Base-by-base conservation (phyloP, 2,329 filamentous ascomycete species). In the Sporothrix sp. region DNA sequence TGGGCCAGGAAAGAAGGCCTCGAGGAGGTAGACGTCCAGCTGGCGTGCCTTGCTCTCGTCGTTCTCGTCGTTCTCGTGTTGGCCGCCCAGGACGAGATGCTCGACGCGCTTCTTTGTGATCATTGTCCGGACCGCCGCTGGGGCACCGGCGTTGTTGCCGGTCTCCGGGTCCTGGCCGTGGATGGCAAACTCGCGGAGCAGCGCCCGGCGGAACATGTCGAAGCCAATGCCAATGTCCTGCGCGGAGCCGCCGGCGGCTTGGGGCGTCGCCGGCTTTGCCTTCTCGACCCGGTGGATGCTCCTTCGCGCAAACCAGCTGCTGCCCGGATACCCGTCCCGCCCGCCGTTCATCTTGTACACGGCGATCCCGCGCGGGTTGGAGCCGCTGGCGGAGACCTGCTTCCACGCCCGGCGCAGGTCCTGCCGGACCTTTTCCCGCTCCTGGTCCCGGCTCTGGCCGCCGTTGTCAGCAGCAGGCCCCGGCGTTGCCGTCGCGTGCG, bases 1-100 rank as follows among this genome's bases (percentile, higher is more conserved):
- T 3, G 91, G 91, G 0, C 87, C 87, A 0, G 90, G 89, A 59
- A 96, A 96, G 62, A 93, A 85, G 3, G 89, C 89, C 20, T 87
- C 91, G 1, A 95, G 75, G 61, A 91, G 82, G 61, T 87, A 95
- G 4, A 95, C 87, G 14, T 40, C 28, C 2, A 52, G 50, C 6
- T 42, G 30, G 32, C n/a, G 23, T 3, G 23, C n/a, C n/a, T 7
- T 23, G 3, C 11, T 16, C 20, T 18, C 14, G 77, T 9, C 83
- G 82, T 18, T 77, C 66, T 16, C 23, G 14, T 40, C 14, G 7
- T 28, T 8, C 16, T 28, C 38, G 2, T 39, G 6, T 7, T 21
- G 11, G 3, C 75, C 78, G 8, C 79, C 72, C 2, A 75, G 72
- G 8, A 71, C 69, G 38, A 75, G 69, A 49, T 78, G 74, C 64